Evolutionary conservation across 2,329 filamentous ascomycete species (phyloP).

Genomic region (Aspergillus felis): DNA sequence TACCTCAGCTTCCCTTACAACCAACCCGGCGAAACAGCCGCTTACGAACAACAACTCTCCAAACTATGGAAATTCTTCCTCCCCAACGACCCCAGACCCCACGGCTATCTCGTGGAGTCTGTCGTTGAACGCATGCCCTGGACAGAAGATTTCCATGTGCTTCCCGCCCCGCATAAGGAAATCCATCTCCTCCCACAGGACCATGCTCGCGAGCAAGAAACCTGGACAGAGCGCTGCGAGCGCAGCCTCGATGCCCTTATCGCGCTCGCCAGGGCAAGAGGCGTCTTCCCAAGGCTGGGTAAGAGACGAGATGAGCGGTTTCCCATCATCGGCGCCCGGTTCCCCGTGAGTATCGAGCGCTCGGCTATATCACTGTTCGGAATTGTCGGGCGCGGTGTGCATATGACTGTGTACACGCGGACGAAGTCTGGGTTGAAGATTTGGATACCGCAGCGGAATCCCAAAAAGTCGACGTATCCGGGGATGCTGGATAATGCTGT

Average conservation of each 20-base stretch:
- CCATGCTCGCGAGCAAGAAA: background rate
- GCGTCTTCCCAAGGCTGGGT: conserved; percentile 3
- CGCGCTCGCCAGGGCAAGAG: background rate
- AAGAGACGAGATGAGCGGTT: conserved; percentile 1
- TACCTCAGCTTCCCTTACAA: conserved; percentile 4
- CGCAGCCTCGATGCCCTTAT: conserved; percentile 2
- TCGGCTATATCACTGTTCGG: conserved; percentile 5
- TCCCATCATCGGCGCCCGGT: conserved; percentile 4
- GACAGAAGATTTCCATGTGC: conserved; percentile 5
- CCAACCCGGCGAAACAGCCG: conserved; percentile 3
- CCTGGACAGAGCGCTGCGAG: background rate
- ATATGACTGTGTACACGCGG: conserved; percentile 6
- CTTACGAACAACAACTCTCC: background rate
- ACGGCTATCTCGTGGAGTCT: conserved; percentile 3
- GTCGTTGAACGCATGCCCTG: conserved; percentile 8
- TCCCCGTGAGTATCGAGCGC: conserved; percentile 6
- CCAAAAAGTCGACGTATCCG: conserved; percentile 2
- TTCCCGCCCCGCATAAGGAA: background rate
- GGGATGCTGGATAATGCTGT: conserved; percentile 7
- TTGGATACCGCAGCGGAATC: conserved; percentile 6
- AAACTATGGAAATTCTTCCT: conserved; percentile 9
- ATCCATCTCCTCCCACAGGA: conserved; percentile 3
- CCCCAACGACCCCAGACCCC: conserved; percentile 6
- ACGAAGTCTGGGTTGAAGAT: background rate
- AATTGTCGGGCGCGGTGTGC: conserved; percentile 5